These are phyloP conservation scores for Debaryomyces prosopidis DNA, from an alignment of 805 yeast species.

Conservation along the genomic window DNA sequence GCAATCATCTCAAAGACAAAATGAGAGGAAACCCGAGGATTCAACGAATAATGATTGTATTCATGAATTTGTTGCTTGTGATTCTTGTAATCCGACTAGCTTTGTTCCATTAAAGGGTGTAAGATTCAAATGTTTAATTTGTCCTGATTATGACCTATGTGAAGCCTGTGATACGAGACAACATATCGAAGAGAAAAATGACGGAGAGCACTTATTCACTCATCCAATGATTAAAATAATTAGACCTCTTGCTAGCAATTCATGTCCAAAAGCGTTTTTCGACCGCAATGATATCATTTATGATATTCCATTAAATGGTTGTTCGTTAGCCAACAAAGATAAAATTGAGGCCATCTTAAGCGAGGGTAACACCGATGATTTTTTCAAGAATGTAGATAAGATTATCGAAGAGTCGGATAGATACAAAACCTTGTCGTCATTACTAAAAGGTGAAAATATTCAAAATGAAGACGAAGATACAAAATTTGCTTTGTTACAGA, in stretches of 20 bases:
- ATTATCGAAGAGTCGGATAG: slow-evolving; percentile 22
- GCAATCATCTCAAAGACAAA: not conserved
- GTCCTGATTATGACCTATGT: slow-evolving; percentile 56
- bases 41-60: slow-evolving; percentile 6
- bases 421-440: slow-evolving; percentile 19
- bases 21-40: not conserved
- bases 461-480: slow-evolving; percentile 15
- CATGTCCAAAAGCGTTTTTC: not conserved
- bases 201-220: slow-evolving; percentile 19
- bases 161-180: slow-evolving; percentile 28
- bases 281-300: slow-evolving; percentile 14
- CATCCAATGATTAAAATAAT: slow-evolving; percentile 34
- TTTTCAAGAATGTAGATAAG: slow-evolving; percentile 15
- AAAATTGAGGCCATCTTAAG: slow-evolving; percentile 17
- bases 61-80: slow-evolving; percentile 33
- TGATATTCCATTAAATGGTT: slow-evolving; percentile 27
- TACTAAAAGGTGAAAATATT: slow-evolving; percentile 9
- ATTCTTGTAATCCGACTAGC: slow-evolving; percentile 29
- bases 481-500: slow-evolving; percentile 23
- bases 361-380: slow-evolving; percentile 15
- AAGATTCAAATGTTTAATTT: slow-evolving; percentile 53
- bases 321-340: slow-evolving; percentile 13
- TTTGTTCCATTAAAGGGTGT: slow-evolving; percentile 43
- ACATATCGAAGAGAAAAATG: slow-evolving; percentile 9
- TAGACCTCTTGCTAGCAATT: slow-evolving; percentile 9